Evolutionary conservation across 352 stramenopile genomes (phyloP).

Genomic region (Pythium biforme): DNA sequence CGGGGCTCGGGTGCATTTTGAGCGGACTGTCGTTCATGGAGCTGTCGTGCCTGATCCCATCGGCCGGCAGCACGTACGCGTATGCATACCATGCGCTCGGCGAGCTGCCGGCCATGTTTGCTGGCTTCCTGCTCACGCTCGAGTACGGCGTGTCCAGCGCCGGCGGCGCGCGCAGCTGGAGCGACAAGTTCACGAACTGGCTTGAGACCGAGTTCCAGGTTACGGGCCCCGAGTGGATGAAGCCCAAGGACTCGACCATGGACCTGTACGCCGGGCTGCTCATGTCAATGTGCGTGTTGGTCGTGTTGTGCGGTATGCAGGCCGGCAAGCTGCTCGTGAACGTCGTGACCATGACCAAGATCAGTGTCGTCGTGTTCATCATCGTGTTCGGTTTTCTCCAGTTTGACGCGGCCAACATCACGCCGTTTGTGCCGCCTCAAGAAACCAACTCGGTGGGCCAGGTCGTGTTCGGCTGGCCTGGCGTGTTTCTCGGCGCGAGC

Average conservation of each 20-base stretch:
- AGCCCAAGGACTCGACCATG: slow-evolving; percentile 51
- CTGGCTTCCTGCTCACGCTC: slow-evolving; percentile 87
- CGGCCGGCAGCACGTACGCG: slow-evolving; percentile 89
- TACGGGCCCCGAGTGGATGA: slow-evolving; percentile 58
- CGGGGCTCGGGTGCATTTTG: slow-evolving; percentile 73
- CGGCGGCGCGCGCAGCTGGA: slow-evolving; percentile 91
- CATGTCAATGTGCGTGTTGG: slow-evolving; percentile 53
- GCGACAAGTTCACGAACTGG: slow-evolving; percentile 91
- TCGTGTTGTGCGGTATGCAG: slow-evolving; percentile 86
- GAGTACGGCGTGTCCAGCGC: slow-evolving; percentile 92
- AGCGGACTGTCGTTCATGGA: slow-evolving; percentile 92
- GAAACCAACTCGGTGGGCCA: slow-evolving; percentile 31
- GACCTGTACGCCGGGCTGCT: slow-evolving; percentile 81
- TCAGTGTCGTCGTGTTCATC: slow-evolving; percentile 92
- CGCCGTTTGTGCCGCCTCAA: slow-evolving; percentile 74
- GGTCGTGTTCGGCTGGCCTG: slow-evolving; percentile 62
- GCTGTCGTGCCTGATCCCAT: slow-evolving; percentile 85
- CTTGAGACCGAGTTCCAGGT: slow-evolving; percentile 55
- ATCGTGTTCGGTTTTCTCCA: slow-evolving; percentile 84
- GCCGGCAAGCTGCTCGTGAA: slow-evolving; percentile 89
- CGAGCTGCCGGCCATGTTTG: slow-evolving; percentile 90
- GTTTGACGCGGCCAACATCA: slow-evolving; percentile 81
- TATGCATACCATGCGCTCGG: slow-evolving; percentile 93
- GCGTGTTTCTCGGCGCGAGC: slow-evolving; percentile 88
- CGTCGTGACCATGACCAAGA: slow-evolving; percentile 89